phyloP scores from a whole-genome alignment of 768 basidiomycete species.

The Trichaptum fuscoviolaceum region DNA sequence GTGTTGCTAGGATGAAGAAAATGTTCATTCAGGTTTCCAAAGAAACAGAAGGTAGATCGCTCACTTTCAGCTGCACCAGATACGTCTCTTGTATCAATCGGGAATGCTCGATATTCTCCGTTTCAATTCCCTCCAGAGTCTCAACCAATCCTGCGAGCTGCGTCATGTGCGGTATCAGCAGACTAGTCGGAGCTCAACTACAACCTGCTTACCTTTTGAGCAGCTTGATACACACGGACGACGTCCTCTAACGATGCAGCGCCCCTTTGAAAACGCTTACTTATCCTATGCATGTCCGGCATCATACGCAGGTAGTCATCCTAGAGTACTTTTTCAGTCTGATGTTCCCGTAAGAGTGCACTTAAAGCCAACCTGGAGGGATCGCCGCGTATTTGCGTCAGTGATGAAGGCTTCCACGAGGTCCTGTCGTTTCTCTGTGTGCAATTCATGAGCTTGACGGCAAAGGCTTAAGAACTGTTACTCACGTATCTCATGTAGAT shows the following conservation, averaged over 20 bases:
- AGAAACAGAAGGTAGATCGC: slow-evolving; percentile 11
- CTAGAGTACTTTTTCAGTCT: slow-evolving; percentile 31
- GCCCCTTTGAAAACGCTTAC: slow-evolving; percentile 85
- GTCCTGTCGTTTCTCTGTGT: slow-evolving; percentile 74
- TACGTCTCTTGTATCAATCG: slow-evolving; percentile 66
- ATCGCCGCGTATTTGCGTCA: slow-evolving; percentile 63
- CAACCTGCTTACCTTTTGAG: slow-evolving; percentile 55
- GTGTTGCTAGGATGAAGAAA: slow-evolving; percentile 46
- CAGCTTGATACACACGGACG: slow-evolving; percentile 92
- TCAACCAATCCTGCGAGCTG: slow-evolving; percentile 76
- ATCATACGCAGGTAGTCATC: slow-evolving; percentile 85
- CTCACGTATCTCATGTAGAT: slow-evolving; percentile 88
- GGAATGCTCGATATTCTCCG: slow-evolving; percentile 40
- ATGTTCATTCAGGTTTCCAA: slow-evolving; percentile 4
- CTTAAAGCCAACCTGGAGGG: slow-evolving; percentile 55
- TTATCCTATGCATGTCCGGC: slow-evolving; percentile 90
- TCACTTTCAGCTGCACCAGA: slow-evolving; percentile 53
- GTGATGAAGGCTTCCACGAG: slow-evolving; percentile 85
- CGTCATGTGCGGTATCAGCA: background rate
- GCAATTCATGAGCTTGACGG: background rate
- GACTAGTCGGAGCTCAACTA: slow-evolving; percentile 3
- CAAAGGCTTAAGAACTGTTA: slow-evolving; percentile 9
- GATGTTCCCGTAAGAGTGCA: slow-evolving; percentile 3
- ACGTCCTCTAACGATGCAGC: slow-evolving; percentile 89
- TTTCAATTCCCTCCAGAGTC: slow-evolving; percentile 46